phyloP scores from a whole-genome alignment of 768 basidiomycete species.

The Phylloporus scabripes region DNA sequence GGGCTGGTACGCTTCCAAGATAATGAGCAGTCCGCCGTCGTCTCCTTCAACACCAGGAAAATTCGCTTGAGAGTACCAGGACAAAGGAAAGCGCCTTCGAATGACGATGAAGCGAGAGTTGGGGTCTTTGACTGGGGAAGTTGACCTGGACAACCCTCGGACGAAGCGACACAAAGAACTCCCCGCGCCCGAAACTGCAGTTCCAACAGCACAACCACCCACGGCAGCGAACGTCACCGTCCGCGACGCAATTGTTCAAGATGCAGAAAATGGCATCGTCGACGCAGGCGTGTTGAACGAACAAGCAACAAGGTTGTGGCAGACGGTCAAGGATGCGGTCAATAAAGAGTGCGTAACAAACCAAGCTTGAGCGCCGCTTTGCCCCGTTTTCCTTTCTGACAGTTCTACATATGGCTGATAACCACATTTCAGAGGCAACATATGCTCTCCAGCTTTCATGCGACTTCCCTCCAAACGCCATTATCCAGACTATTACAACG shows the following conservation, averaged over 20 bases:
- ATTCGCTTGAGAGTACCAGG: constrained; percentile 23
- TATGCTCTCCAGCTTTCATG: constrained; percentile 60
- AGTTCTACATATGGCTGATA: constrained; percentile 28
- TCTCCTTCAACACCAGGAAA: constrained; percentile 23
- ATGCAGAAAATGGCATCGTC: constrained; percentile 18
- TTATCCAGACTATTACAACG: constrained; percentile 82
- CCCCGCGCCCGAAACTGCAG: constrained; percentile 37
- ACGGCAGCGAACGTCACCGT: constrained; percentile 29
- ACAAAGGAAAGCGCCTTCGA: constrained; percentile 12
- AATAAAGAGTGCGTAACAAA: constrained; percentile 80
- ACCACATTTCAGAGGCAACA: constrained; percentile 49
- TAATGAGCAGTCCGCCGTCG: constrained; percentile 31
- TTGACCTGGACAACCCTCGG: constrained; percentile 42
- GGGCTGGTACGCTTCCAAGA: constrained; percentile 26
- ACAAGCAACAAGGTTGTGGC: constrained; percentile 69
- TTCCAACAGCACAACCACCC: constrained; percentile 27
- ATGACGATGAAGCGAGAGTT: constrained; percentile 52
- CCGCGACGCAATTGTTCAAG: constrained; percentile 17
- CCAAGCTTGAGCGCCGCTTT: constrained; percentile 34
- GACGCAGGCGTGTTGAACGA: constrained; percentile 45
- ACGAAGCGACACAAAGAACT: constrained; percentile 48
- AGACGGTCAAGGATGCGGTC: constrained; percentile 73
- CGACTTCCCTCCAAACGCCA: constrained; percentile 63
- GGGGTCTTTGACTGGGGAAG: constrained; percentile 33
- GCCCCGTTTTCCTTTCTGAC: constrained; percentile 41